Conservation (phyloP, 306 rosid species). For the Cicer cuneatum region DNA sequence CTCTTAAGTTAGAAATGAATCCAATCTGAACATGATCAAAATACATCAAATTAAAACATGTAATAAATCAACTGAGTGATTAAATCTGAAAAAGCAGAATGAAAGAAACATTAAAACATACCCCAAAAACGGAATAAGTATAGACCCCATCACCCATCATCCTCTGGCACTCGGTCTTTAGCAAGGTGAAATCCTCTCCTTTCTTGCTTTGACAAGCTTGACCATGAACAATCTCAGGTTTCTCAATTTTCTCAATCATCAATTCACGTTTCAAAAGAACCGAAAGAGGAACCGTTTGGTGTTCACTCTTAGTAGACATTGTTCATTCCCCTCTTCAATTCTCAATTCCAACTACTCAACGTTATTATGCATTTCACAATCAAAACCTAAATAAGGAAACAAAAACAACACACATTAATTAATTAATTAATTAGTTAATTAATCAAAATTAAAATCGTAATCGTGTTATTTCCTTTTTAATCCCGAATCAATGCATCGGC, state of each 20-base stretch:
- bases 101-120: conserved; percentile 44
- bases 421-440: neutral
- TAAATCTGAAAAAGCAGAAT: neutral
- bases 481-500: conserved; percentile 5
- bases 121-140: conserved; percentile 92
- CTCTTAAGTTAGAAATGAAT: neutral
- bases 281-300: conserved; percentile 85
- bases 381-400: conserved; percentile 48
- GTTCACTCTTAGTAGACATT: conserved; percentile 78
- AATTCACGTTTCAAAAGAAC: conserved; percentile 89
- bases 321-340: conserved; percentile 26
- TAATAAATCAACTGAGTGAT: conserved; percentile 11
- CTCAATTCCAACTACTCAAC: neutral
- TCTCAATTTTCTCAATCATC: conserved; percentile 85
- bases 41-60: conserved; percentile 8
- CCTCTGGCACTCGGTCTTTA: conserved; percentile 89
- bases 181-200: conserved; percentile 83
- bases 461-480: neutral
- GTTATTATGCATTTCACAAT: neutral
- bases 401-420: conserved; percentile 7
- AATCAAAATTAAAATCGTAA: neutral
- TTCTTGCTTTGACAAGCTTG: conserved; percentile 92
- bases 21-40: neutral
- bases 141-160: conserved; percentile 87
- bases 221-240: conserved; percentile 79